Evolutionary conservation across 2,329 filamentous ascomycete genomes (phyloP), one percentile per base, ranked within the genome.

Genomic region (Alternaria longipes): DNA sequence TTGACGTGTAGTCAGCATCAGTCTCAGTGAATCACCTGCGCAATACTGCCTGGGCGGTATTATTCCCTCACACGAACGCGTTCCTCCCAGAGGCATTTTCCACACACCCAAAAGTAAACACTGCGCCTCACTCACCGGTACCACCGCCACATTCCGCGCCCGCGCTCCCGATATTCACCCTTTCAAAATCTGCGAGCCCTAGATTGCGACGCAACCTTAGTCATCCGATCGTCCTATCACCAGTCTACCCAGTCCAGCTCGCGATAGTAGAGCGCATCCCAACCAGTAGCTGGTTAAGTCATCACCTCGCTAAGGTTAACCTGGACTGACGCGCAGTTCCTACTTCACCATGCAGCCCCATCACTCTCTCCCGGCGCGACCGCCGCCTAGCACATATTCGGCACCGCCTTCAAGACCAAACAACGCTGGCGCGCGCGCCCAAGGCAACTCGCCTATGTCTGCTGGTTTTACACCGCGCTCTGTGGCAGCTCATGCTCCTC

Each of bases 281-380:
- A 26, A 61, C 53, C 58, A 62, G 63, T 62, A 65, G 62, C 65
- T 68, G 65, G 63, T 64, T 64, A 68, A 70, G 65, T 68, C 65
- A 66, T 62, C 64, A 66, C 67, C 49, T 65, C 42, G 58, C 59
- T 59, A 49, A 59, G 55, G 56, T 60, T 61, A 60, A 41, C 38
- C 67, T 67, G 60, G 54, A 65, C 64, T 66, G 67, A 65, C 61
- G 47, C 54, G 44, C 56, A 52, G 44, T 30, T 47, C 54, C 55
- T 28, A 40, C 52, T 40, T 59, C 59, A 60, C 49, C 42, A 74
- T 74, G 70, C 79, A 74, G 71, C 78, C 80, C 41, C 82, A 72
- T 82, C 86, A 77, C 74, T 92, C 90, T 70, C 90, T 96, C 40
- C 92, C 92, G 67, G 89, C 92, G 65, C 90, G 91, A 70, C 92